Evolutionary conservation across 2,329 filamentous ascomycete species (phyloP).

Genomic region (Pyrenophora tritici-repentis): DNA sequence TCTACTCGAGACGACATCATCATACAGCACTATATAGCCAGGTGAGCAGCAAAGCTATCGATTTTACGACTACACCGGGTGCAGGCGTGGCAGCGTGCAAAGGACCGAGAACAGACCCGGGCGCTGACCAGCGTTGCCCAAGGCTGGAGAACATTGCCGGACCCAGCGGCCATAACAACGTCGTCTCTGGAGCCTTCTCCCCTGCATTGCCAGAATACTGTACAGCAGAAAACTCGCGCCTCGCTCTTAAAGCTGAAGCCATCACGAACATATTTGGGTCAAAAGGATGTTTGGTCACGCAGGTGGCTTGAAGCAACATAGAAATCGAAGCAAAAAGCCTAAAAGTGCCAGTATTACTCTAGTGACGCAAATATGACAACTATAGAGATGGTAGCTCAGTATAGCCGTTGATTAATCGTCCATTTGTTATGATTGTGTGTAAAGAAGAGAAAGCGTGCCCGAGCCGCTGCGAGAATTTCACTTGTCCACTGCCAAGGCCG

Average conservation of each 20-base stretch:
- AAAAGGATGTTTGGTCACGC: slow-evolving; percentile 43
- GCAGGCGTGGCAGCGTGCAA: background rate
- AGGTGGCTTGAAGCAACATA: slow-evolving; percentile 46
- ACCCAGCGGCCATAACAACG: background rate
- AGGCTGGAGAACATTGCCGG: background rate
- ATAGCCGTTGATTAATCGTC: slow-evolving; percentile 55
- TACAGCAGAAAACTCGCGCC: too few species aligned
- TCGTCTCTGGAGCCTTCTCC: background rate
- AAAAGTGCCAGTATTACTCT: slow-evolving; percentile 46
- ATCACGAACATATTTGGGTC: background rate
- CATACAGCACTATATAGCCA: background rate
- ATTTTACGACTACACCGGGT: background rate
- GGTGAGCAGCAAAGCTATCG: background rate
- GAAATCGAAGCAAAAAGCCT: slow-evolving; percentile 42
- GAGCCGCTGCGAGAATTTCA: slow-evolving; percentile 26
- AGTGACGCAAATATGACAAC: slow-evolving; percentile 54
- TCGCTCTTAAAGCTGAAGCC: too few species aligned
- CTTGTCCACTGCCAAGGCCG: slow-evolving; percentile 21
- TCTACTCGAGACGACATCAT: slow-evolving; percentile 5
- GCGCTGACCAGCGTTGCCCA: background rate
- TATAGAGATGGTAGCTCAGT: slow-evolving; percentile 42
- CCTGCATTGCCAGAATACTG: too few species aligned
- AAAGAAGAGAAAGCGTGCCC: slow-evolving; percentile 23
- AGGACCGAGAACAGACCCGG: background rate
- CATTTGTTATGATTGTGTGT: slow-evolving; percentile 50